Evolutionary conservation across 2,329 filamentous ascomycete genomes (phyloP), one percentile per base, ranked within the genome.

Genomic region (Aureobasidium melanogenum): DNA sequence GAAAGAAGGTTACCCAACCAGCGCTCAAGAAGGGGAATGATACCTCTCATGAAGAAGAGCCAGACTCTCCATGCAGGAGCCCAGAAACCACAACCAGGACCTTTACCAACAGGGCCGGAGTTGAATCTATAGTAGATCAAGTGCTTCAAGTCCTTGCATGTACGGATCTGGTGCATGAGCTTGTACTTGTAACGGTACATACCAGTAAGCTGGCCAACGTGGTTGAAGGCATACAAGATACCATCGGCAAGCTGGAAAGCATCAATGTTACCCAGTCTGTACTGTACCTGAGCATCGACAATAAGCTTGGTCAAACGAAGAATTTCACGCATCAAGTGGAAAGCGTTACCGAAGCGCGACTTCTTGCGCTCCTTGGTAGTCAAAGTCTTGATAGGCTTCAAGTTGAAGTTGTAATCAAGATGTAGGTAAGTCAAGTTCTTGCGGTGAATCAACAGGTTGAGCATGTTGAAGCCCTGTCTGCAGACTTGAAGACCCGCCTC

Each of bases 111-210:
- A 12, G 93, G 89, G 0, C 92, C 94, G 63, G 91, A 92, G 74
- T 99, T 99, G 79, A 99, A 99, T 54, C 93, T 89, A 75, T 97
- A 97, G 79, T 99, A 99, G 67, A 99, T 97, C 64, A 99, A 79
- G 83, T 99, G 94, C 83, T 99, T 99, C 72, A 99, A 75, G 76
- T 99, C 94, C 76, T 99, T 99, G 81, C 94, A 99, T 0, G 94
- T 96, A 68, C 94, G 90, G 69, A 99, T 99, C 75, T 99, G 94
- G 74, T 99, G 94, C 94, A 99, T 99, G 61, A 99, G 82, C 81
- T 99, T 99, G 80, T 99, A 99, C 81, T 99, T 99, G 83, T 99
- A 99, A 64, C 94, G 88, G 77, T 99, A 99, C 94, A 99, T 99
- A 73, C 94, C 94, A 17, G 94, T 99, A 64, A 99, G 80, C 75